These are phyloP conservation scores for Rhinocladiella mackenziei DNA, from an alignment of 2,329 filamentous ascomycete genomes.

Conservation along the genomic window DNA sequence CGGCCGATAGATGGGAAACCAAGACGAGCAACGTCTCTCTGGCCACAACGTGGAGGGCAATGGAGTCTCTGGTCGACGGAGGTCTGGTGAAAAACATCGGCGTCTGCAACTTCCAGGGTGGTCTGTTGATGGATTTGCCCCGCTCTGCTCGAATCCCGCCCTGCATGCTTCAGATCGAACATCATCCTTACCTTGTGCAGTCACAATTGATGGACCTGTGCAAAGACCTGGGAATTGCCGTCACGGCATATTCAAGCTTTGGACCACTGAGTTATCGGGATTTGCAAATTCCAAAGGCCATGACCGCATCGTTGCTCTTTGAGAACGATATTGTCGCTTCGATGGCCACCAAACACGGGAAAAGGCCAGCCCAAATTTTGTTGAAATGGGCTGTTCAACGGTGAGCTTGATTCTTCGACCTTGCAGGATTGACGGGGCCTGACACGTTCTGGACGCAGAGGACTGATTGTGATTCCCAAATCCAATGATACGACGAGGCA, in stretches of 20 bases:
- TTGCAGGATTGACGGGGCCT: not conserved
- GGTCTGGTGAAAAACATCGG: slow-evolving; percentile 64
- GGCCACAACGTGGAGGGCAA: slow-evolving; percentile 56
- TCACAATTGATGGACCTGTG: slow-evolving; percentile 28
- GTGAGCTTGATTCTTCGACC: not conserved
- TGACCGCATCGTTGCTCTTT: slow-evolving; percentile 59
- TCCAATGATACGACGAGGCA: slow-evolving; percentile 53
- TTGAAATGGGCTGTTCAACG: slow-evolving; percentile 84
- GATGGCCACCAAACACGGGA: slow-evolving; percentile 66
- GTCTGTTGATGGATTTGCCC: slow-evolving; percentile 41
- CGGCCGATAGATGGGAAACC: slow-evolving; percentile 25
- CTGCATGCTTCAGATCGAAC: slow-evolving; percentile 31
- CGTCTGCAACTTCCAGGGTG: slow-evolving; percentile 63
- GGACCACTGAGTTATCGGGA: slow-evolving; percentile 75
- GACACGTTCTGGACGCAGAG: slow-evolving; percentile 31
- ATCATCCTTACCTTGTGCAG: slow-evolving; percentile 35
- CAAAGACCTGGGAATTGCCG: slow-evolving; percentile 19
- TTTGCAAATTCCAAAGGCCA: slow-evolving; percentile 54
- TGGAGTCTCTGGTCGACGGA: slow-evolving; percentile 53
- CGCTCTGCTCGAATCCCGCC: slow-evolving; percentile 33
- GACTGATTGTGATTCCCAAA: slow-evolving; percentile 78
- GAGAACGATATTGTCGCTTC: slow-evolving; percentile 61
- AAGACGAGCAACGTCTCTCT: slow-evolving; percentile 25
- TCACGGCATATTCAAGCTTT: slow-evolving; percentile 45
- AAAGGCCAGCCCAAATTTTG: slow-evolving; percentile 76